Evolutionary conservation across 2,329 filamentous ascomycete species (phyloP).

Genomic region (Phialophora chinensis): DNA sequence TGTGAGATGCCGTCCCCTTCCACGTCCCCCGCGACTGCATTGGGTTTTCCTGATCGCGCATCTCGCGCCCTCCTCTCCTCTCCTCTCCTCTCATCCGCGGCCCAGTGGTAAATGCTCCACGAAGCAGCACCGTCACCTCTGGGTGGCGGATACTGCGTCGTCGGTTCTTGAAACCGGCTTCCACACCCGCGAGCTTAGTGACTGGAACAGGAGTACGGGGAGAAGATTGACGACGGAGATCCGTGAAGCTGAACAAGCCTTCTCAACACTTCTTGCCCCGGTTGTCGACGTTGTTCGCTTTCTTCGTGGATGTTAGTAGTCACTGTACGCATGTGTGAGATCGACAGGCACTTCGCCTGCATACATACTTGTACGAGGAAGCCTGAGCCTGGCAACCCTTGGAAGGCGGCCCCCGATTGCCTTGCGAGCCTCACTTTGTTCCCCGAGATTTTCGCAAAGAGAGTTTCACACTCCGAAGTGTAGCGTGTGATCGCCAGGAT

Average conservation of each 20-base stretch:
- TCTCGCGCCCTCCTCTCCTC: neutral
- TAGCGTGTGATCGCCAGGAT: slow-evolving; percentile 19
- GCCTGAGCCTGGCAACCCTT: neutral
- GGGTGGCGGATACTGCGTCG: neutral
- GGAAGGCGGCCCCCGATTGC: neutral
- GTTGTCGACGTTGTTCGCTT: neutral
- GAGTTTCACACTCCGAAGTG: neutral
- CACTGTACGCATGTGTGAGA: neutral
- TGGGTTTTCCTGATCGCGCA: neutral
- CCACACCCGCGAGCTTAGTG: slow-evolving; percentile 4
- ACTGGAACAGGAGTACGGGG: slow-evolving; percentile 9
- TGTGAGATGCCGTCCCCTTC: neutral
- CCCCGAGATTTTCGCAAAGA: neutral
- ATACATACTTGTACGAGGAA: neutral
- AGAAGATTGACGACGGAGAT: neutral
- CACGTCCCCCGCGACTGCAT: neutral
- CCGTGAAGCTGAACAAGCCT: neutral
- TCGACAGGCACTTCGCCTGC: slow-evolving; percentile 11
- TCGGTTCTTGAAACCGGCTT: slow-evolving; percentile 17
- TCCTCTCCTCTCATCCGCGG: neutral
- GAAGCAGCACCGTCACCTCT: slow-evolving; percentile 1
- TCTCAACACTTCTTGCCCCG: neutral
- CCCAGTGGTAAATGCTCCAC: neutral
- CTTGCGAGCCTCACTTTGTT: slow-evolving; percentile 20
- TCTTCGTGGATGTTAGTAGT: neutral